phyloP scores from a whole-genome alignment of 306 rosid species.

The Casuarina glauca region DNA sequence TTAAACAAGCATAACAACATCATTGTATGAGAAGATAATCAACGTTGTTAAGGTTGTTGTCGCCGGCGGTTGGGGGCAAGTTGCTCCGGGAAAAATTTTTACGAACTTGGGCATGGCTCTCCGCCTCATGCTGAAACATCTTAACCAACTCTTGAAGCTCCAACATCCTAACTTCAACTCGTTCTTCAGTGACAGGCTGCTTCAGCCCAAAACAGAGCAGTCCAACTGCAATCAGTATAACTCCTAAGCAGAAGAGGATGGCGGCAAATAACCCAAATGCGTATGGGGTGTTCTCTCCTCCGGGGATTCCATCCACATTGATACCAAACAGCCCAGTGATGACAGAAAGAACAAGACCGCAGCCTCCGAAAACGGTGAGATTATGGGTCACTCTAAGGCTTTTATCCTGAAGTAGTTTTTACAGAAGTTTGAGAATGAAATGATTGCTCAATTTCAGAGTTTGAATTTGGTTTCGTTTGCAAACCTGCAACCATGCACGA shows the following conservation, averaged over 20 bases:
- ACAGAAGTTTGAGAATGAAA: constrained; percentile 1
- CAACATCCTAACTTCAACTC: constrained; percentile 74
- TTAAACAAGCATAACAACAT: background rate
- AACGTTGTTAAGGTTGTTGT: constrained; percentile 30
- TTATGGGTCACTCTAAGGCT: constrained; percentile 92
- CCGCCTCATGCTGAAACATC: constrained; percentile 92
- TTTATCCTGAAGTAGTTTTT: constrained; percentile 59
- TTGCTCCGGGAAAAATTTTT: constrained; percentile 50
- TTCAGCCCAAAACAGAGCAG: constrained; percentile 71
- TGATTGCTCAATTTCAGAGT: background rate
- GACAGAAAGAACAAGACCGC: constrained; percentile 78
- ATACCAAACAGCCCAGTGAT: constrained; percentile 89
- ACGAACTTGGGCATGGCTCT: constrained; percentile 79
- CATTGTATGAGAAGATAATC: constrained; percentile 45
- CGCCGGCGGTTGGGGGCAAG: constrained; percentile 81
- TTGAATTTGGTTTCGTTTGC: constrained; percentile 9
- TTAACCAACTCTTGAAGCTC: constrained; percentile 76
- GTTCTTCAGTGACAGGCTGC: constrained; percentile 50
- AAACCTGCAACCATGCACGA: constrained; percentile 97
- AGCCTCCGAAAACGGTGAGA: constrained; percentile 78
- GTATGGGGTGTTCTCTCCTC: constrained; percentile 61
- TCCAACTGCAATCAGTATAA: constrained; percentile 60
- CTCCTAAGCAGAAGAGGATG: constrained; percentile 51
- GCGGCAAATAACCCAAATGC: constrained; percentile 84
- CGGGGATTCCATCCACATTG: constrained; percentile 93